Evolutionary conservation across 371 early-diverging fungal genomes (phyloP), one percentile per base, ranked within the genome.

Genomic region (Saksenaea oblongispora): DNA sequence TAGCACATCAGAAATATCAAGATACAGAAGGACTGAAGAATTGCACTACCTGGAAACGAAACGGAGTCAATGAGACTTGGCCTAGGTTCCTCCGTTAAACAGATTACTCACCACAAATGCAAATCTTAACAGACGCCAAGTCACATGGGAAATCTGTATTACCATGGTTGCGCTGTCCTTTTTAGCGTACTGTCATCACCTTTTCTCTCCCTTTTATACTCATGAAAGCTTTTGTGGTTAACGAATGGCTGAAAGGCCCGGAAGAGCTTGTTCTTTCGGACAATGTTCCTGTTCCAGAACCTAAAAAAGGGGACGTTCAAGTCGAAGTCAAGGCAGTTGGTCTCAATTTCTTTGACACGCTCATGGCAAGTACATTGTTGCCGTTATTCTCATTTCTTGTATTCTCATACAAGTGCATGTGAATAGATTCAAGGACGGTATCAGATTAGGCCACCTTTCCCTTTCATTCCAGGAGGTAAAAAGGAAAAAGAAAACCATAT

Each of bases 271-370:
- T 72, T n/a, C 82, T 93, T 34, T 74, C 75, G 15, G 76, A 78
- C 17, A 66, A 78, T 59, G 78, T 83, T 18, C 82, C 89, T 13
- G 85, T 87, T 15, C 85, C 88, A 0, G 72, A 69, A 39, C 85
- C 84, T 56, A 80, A 84, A 58, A 72, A 82, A 36, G 83, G 78
- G 31, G 86, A 92, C 55, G 61, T 93, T 8, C 84, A 92, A 35
- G 81, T 94, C 11, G 79, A 87, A 57, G 83, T 93, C 56, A 86
- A 88, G 58, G 91, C 94, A 0, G 81, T 77, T 15, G 93, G 93
- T 17, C 76, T 89, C 59, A 93, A 93, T 79, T 95, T 91, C 69
- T 92, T 91, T 62, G 95, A 95, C 63, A 91, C 91, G 41, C 83
- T 94, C 22, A 85, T 90, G 88, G 89, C 91, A 77, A 58, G 44